Conservation (phyloP, 2,329 filamentous ascomycete genomes). For the Venturia oleaginea region DNA sequence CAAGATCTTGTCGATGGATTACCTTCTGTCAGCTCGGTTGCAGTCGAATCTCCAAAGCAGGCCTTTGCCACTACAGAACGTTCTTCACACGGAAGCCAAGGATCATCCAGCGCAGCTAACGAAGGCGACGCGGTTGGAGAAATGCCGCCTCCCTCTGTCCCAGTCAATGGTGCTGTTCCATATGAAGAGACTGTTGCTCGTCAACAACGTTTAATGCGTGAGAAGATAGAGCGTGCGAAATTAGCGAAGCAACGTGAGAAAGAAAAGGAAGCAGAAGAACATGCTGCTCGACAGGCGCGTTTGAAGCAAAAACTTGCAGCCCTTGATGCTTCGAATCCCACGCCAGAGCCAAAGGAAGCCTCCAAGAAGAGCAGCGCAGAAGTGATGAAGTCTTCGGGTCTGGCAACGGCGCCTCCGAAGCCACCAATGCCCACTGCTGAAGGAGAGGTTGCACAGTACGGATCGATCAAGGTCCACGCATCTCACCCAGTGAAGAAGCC, state of each 20-base stretch:
- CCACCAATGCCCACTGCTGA: conserved; percentile 49
- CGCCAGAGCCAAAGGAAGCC: conserved; percentile 23
- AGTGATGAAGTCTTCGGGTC: conserved; percentile 25
- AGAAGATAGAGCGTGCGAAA: conserved; percentile 58
- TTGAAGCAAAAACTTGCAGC: conserved; percentile 64
- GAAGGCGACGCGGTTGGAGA: neutral
- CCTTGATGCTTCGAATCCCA: conserved; percentile 46
- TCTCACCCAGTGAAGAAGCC: conserved; percentile 40
- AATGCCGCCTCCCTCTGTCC: neutral
- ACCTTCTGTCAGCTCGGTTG: neutral
- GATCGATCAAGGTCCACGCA: conserved; percentile 54
- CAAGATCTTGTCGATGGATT: conserved; percentile 24
- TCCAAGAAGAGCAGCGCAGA: conserved; percentile 31
- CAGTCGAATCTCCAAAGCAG: conserved; percentile 8
- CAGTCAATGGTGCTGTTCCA: conserved; percentile 23
- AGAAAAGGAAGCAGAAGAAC: conserved; percentile 59
- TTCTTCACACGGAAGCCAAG: neutral
- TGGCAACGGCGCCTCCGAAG: conserved; percentile 42
- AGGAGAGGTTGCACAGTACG: conserved; percentile 50
- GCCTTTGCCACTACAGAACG: conserved; percentile 6
- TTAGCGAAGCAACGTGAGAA: conserved; percentile 57
- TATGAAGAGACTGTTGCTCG: conserved; percentile 55
- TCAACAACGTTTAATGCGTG: conserved; percentile 60
- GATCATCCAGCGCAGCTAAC: neutral
- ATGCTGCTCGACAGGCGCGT: conserved; percentile 61